Conservation (phyloP, 2,329 filamentous ascomycete species). For the Fusarium sp. region DNA sequence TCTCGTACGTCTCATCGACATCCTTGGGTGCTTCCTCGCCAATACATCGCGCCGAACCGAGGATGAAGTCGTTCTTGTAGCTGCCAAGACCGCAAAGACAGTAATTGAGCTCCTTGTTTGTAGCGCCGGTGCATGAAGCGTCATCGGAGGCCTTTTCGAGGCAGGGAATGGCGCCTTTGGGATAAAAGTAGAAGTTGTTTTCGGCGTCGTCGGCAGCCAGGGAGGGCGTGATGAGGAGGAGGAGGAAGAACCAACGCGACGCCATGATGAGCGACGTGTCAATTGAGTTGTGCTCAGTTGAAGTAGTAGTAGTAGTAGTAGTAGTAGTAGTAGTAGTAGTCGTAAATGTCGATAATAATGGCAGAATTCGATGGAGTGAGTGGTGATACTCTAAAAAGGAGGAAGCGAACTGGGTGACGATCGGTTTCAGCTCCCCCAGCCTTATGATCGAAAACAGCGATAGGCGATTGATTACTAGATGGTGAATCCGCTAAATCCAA, state of each 20-base stretch:
- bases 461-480: slow-evolving; percentile 1
- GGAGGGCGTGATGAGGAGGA: slow-evolving; percentile 39
- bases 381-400: background rate
- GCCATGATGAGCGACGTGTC: slow-evolving; percentile 37
- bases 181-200: slow-evolving; percentile 50
- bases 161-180: slow-evolving; percentile 50
- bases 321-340: too few species aligned
- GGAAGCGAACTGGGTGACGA: background rate
- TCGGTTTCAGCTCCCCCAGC: slow-evolving; percentile 23
- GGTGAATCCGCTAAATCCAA: background rate
- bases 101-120: slow-evolving; percentile 53
- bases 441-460: slow-evolving; percentile 4
- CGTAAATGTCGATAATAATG: background rate
- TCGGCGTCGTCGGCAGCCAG: slow-evolving; percentile 34
- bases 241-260: slow-evolving; percentile 46
- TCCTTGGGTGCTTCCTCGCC: slow-evolving; percentile 49
- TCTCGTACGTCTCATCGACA: slow-evolving; percentile 54
- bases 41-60: slow-evolving; percentile 57
- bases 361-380: background rate
- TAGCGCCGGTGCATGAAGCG: slow-evolving; percentile 54
- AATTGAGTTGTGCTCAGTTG: background rate
- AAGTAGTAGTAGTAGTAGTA: too few species aligned
- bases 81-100: slow-evolving; percentile 56
- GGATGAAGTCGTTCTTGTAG: slow-evolving; percentile 60
- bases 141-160: slow-evolving; percentile 52